A percentile compares a stretch with the other conserved stretches of the same genome.
Evolutionary conservation across 176 grass and related monocot species (phyloP).

Genomic region (Triticum dicoccoides): DNA sequence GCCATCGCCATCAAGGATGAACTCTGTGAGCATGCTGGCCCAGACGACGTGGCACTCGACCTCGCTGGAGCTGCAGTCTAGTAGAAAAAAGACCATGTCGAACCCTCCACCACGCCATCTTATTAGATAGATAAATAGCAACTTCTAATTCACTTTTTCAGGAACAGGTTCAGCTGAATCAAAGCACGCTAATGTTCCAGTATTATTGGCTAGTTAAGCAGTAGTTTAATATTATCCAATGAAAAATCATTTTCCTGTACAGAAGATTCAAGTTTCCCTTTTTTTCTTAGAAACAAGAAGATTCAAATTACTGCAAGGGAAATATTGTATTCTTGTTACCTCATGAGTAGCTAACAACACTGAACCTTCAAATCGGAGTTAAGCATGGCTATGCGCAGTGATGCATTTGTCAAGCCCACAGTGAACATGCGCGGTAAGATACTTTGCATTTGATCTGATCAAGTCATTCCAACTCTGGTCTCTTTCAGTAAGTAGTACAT

Average conservation of each 20-base stretch:
- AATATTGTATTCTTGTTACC: background rate
- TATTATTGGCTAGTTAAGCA: background rate
- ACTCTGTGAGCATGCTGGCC: slow-evolving; percentile 60
- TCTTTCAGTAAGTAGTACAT: background rate
- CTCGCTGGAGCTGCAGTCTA: no score
- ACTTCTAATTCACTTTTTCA: no score
- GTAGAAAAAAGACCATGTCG: no score
- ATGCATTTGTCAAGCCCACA: background rate
- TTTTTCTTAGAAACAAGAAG: background rate
- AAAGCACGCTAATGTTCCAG: background rate
- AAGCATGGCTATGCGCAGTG: background rate
- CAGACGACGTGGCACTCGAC: no score
- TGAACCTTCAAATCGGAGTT: background rate
- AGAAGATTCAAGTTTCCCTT: background rate
- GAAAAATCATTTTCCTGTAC: background rate
- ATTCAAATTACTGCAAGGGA: background rate
- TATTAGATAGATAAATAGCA: no score
- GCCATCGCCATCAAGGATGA: slow-evolving; percentile 54
- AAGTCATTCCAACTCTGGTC: background rate
- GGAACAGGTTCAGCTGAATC: background rate
- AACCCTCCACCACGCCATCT: background rate
- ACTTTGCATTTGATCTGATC: no score
- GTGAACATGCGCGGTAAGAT: background rate
- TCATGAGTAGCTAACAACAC: background rate
- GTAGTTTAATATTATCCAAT: background rate